These are phyloP conservation scores for Vigna nakashimae DNA, from an alignment of 306 rosid genomes.

Conservation along the genomic window DNA sequence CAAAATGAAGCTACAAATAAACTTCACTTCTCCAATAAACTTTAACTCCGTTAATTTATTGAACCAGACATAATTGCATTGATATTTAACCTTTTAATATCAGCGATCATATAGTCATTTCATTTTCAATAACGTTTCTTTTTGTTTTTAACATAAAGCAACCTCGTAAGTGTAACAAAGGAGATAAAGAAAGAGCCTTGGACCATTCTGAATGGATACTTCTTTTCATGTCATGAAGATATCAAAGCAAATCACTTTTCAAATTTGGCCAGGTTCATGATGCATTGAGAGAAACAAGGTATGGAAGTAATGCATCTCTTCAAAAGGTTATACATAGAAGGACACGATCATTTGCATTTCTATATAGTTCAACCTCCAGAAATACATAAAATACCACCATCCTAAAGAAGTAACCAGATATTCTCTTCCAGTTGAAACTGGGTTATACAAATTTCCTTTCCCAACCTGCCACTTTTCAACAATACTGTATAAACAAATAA, in stretches of 20 bases:
- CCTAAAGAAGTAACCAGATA: conserved; percentile 21
- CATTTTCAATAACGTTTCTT: conserved; percentile 22
- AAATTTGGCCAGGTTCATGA: conserved; percentile 3
- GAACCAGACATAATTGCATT: conserved; percentile 16
- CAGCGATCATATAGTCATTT: conserved; percentile 18
- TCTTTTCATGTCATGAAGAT: not conserved
- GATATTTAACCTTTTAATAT: conserved; percentile 8
- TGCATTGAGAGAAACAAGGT: not conserved
- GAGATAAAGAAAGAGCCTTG: not conserved
- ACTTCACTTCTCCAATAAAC: conserved; percentile 25
- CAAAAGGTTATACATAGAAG: conserved; percentile 7
- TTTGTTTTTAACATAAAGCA: conserved; percentile 14
- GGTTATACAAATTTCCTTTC: not conserved
- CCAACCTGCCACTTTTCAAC: conserved; percentile 16
- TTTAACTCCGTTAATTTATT: not conserved
- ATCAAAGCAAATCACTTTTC: not conserved
- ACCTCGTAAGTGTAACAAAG: conserved; percentile 11
- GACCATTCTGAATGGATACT: not conserved
- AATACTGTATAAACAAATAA: conserved; percentile 25
- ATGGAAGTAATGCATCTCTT: conserved; percentile 2
- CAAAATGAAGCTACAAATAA: conserved; percentile 25
- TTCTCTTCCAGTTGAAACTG: conserved; percentile 11
- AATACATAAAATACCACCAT: conserved; percentile 14
- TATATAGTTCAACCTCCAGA: conserved; percentile 1
- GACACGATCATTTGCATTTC: not conserved